phyloP scores from a whole-genome alignment of 495 filamentous ascomycete species.

The Aspergillus campestris region DNA sequence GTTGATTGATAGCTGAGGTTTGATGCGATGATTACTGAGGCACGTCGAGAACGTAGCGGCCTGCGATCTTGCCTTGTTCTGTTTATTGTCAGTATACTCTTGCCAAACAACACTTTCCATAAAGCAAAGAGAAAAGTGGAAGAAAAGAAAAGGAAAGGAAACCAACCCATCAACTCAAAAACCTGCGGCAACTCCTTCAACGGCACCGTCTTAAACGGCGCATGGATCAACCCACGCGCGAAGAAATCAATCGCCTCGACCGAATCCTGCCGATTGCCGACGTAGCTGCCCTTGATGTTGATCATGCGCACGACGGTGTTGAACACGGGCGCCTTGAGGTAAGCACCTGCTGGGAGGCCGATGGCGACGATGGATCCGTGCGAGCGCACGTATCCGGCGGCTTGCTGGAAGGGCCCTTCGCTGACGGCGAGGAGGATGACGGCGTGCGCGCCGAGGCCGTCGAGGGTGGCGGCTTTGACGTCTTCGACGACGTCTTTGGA shows the following conservation, averaged over 20 bases:
- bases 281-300: slow-evolving; percentile 86
- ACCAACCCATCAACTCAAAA: slow-evolving; percentile 59
- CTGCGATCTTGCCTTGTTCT: slow-evolving; percentile 70
- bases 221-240: slow-evolving; percentile 69
- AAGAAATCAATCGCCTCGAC: slow-evolving; percentile 87
- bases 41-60: slow-evolving; percentile 78
- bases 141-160: neutral
- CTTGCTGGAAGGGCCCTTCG: slow-evolving; percentile 93
- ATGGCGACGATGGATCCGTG: slow-evolving; percentile 76
- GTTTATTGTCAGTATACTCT: slow-evolving; percentile 2
- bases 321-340: slow-evolving; percentile 75
- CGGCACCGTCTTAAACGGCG: slow-evolving; percentile 75
- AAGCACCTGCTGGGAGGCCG: slow-evolving; percentile 72
- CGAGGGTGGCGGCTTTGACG: slow-evolving; percentile 67
- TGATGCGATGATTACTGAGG: slow-evolving; percentile 30
- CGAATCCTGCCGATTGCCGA: slow-evolving; percentile 80
- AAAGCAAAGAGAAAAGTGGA: too few relatives aligned
- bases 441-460: slow-evolving; percentile 78
- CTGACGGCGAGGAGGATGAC: slow-evolving; percentile 76
- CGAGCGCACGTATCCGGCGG: slow-evolving; percentile 73
- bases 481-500: slow-evolving; percentile 70
- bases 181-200: slow-evolving; percentile 69
- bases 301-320: slow-evolving; percentile 82
- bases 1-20: neutral
- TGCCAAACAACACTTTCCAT: neutral